phyloP scores from a whole-genome alignment of 2,329 filamentous ascomycete genomes.

The Colletotrichum abscissum region DNA sequence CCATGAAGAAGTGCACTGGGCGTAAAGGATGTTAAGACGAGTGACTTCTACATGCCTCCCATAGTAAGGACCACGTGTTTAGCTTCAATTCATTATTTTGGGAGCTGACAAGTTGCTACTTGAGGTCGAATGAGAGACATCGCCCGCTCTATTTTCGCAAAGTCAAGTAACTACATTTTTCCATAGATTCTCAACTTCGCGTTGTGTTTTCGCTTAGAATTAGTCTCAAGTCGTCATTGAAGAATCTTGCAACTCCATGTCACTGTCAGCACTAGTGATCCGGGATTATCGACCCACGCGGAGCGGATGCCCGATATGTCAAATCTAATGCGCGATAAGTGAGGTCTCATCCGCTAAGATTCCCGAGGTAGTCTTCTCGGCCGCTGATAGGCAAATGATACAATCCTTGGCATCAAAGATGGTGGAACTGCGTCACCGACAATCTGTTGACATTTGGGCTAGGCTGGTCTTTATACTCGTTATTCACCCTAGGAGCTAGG shows the following conservation, averaged over 20 bases:
- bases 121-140: no score
- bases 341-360: background rate
- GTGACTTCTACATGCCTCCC: no score
- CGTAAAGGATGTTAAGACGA: no score
- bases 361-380: background rate
- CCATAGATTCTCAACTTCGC: background rate
- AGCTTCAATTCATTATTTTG: no score
- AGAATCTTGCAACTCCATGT: background rate
- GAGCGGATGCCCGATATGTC: slow-evolving; percentile 1
- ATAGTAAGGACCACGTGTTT: no score
- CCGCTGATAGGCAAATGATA: background rate
- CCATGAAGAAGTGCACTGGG: no score
- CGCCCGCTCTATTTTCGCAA: background rate
- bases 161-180: background rate
- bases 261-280: slow-evolving; percentile 1
- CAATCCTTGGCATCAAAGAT: background rate
- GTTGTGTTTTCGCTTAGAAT: background rate
- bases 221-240: background rate
- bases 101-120: no score
- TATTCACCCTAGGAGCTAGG: background rate
- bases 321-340: background rate
- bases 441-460: background rate
- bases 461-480: background rate
- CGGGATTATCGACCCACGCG: slow-evolving; percentile 13
- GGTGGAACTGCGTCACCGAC: background rate